Conservation (phyloP, 495 filamentous ascomycete genomes). For the Penicillium manginii region DNA sequence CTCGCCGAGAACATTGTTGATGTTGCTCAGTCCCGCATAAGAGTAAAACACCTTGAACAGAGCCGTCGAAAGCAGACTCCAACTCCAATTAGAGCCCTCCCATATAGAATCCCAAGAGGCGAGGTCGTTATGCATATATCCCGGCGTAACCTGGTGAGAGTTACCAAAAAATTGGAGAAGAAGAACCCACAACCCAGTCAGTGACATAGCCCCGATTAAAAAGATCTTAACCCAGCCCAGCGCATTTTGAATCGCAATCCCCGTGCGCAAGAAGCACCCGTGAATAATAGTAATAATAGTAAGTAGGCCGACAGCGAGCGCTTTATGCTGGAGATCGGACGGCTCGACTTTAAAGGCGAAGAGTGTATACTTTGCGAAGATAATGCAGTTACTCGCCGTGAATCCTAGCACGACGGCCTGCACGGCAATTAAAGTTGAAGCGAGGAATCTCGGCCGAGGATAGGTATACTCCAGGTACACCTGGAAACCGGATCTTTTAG, state of each 20-base stretch:
- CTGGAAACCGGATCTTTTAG: slow-evolving; percentile 20
- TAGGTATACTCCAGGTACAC: slow-evolving; percentile 80
- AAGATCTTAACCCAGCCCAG: slow-evolving; percentile 54
- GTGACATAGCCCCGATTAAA: slow-evolving; percentile 46
- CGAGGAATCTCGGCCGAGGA: slow-evolving; percentile 67
- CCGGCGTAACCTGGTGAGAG: slow-evolving; percentile 14
- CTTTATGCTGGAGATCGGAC: slow-evolving; percentile 40
- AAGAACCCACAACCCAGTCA: slow-evolving; percentile 50
- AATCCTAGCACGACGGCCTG: slow-evolving; percentile 73
- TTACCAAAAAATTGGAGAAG: slow-evolving; percentile 29
- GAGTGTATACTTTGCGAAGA: slow-evolving; percentile 49
- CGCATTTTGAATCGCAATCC: slow-evolving; percentile 50
- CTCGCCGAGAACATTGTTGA: slow-evolving; percentile 79
- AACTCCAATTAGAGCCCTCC: slow-evolving; percentile 51
- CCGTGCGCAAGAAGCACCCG: slow-evolving; percentile 40
- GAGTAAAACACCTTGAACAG: slow-evolving; percentile 77
- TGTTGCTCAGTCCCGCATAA: slow-evolving; percentile 67
- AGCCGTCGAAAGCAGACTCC: slow-evolving; percentile 60
- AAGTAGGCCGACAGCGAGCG: slow-evolving; percentile 39
- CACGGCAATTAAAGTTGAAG: slow-evolving; percentile 67
- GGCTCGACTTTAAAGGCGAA: slow-evolving; percentile 42
- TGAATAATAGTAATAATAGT: slow-evolving; percentile 44
- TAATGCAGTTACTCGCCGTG: slow-evolving; percentile 54
- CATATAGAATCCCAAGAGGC: slow-evolving; percentile 42
- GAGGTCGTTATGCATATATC: not conserved